Percentiles rank a stretch among this genome's conserved stretches.
Evolutionary conservation across 1,284 basidiomycete genomes (phyloP).

Genomic region (Ceratobasidium sp.): DNA sequence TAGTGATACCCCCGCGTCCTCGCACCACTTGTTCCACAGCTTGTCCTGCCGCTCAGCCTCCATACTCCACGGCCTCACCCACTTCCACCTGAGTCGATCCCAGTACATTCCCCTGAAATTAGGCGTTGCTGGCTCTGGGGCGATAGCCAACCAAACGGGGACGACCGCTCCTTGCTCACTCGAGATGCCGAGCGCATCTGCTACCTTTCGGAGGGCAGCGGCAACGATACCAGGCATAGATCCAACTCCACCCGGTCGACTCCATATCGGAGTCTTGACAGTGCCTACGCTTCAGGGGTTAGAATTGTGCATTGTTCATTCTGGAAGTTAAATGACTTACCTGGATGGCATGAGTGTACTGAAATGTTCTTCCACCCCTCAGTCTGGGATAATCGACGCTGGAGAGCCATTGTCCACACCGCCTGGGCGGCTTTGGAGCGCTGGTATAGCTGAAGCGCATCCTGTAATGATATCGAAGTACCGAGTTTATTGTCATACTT

Average conservation of each 20-base stretch:
- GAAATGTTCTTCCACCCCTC: slow-evolving; percentile 33
- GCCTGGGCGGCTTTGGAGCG: slow-evolving; percentile 36
- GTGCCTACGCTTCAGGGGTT: background rate
- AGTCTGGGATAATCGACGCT: background rate
- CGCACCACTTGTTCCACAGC: slow-evolving; percentile 39
- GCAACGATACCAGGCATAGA: background rate
- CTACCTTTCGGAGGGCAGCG: background rate
- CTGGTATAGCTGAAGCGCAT: slow-evolving; percentile 26
- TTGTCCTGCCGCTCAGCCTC: slow-evolving; percentile 23
- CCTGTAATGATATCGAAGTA: background rate
- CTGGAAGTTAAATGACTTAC: background rate
- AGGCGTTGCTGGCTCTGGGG: slow-evolving; percentile 10
- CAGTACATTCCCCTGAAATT: slow-evolving; percentile 42
- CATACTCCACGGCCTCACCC: slow-evolving; percentile 39
- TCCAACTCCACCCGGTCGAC: background rate
- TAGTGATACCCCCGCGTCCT: slow-evolving; percentile 18
- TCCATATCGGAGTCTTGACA: background rate
- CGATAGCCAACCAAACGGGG: slow-evolving; percentile 30
- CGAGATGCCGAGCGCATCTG: slow-evolving; percentile 29
- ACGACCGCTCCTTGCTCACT: slow-evolving; percentile 39
- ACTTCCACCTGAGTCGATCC: slow-evolving; percentile 43
- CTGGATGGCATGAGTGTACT: slow-evolving; percentile 35
- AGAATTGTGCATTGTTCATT: too few relatives aligned
- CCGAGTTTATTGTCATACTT: slow-evolving; percentile 3
- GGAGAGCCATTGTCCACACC: slow-evolving; percentile 32